Evolutionary conservation across 2,329 filamentous ascomycete species (phyloP).

Genomic region (Fusarium duplospermum): DNA sequence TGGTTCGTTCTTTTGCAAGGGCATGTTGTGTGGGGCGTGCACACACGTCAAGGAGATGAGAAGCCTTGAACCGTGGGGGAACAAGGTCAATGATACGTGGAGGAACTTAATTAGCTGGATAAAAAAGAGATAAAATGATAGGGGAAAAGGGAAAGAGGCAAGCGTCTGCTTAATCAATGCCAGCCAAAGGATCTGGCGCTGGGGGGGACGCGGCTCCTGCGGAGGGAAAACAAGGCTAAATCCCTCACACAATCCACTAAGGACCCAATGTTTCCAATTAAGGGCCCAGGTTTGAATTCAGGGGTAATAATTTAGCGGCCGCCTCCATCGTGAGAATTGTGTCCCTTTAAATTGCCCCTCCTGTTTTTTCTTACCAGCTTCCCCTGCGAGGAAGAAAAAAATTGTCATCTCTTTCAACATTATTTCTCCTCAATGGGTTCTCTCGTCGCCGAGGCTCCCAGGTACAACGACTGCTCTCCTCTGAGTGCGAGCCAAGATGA

Average conservation of each 20-base stretch:
- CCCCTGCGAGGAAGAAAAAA: constrained; percentile 2
- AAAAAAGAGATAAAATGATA: neutral
- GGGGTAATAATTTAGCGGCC: constrained; percentile 30
- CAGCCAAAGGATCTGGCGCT: neutral
- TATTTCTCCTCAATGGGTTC: constrained; percentile 32
- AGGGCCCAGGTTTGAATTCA: constrained; percentile 19
- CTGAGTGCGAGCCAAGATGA: constrained; percentile 38
- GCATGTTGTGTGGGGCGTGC: neutral
- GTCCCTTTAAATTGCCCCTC: constrained; percentile 31
- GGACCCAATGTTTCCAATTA: constrained; percentile 40
- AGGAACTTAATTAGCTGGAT: neutral
- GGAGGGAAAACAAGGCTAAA: constrained; percentile 20
- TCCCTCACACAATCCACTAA: constrained; percentile 19
- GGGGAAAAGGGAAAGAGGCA: neutral
- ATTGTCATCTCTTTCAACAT: neutral
- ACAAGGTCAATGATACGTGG: neutral
- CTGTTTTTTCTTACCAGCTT: constrained; percentile 15
- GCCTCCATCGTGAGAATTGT: constrained; percentile 8
- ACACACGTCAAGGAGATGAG: neutral
- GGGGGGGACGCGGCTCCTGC: neutral
- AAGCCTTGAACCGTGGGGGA: neutral
- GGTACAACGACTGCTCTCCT: constrained; percentile 37
- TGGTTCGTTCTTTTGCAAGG: neutral
- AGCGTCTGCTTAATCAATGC: neutral
- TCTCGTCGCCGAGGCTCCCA: constrained; percentile 29